Evolutionary conservation across 345 rosid genomes (phyloP).

Genomic region (Corchorus capsularis): DNA sequence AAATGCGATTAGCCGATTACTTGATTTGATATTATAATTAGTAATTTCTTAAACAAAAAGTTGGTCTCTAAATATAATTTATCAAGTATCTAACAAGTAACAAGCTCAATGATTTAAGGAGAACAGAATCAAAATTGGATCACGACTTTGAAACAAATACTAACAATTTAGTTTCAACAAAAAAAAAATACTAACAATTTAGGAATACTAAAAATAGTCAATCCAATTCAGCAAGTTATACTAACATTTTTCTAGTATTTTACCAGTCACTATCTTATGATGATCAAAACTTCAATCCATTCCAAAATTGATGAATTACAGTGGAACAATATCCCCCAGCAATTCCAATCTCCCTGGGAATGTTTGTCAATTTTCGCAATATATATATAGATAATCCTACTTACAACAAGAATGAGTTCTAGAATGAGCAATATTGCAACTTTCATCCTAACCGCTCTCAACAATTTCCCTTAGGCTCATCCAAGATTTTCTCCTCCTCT

Average conservation of each 20-base stretch:
- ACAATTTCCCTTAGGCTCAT: conserved; percentile 53
- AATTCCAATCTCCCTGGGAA: neutral
- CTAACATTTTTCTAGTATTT: too few relatives aligned
- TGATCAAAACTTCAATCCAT: neutral
- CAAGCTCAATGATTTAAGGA: too few relatives aligned
- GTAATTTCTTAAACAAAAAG: neutral
- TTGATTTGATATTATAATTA: too few relatives aligned
- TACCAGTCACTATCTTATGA: neutral
- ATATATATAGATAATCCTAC: neutral
- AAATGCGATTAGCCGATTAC: too few relatives aligned
- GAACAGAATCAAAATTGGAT: too few relatives aligned
- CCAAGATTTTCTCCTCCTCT: conserved; percentile 56
- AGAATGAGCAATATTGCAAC: conserved; percentile 22
- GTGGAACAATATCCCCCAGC: neutral
- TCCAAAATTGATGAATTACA: neutral
- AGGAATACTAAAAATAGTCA: too few relatives aligned
- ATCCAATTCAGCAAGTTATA: too few relatives aligned
- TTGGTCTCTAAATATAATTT: neutral
- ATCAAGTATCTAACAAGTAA: too few relatives aligned
- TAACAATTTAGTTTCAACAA: too few relatives aligned
- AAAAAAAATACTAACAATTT: too few relatives aligned
- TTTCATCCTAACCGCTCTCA: conserved; percentile 32
- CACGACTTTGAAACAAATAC: too few relatives aligned
- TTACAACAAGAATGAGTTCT: conserved; percentile 37
- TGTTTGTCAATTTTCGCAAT: neutral